phyloP scores from a whole-genome alignment of 352 stramenopile species.

The Phytophthora cryptogea region DNA sequence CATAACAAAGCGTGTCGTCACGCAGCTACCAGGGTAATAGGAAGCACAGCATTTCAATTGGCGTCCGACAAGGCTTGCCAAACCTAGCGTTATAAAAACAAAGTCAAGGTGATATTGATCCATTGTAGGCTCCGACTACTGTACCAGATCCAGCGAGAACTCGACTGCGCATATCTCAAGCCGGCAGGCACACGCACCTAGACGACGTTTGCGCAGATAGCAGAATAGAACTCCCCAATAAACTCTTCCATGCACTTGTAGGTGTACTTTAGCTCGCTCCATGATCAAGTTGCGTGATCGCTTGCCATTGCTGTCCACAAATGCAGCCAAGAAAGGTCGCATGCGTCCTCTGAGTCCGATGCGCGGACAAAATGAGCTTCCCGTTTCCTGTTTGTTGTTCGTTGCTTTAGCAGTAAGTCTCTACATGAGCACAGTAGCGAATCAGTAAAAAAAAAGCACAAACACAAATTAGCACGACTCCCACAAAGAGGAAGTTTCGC shows the following conservation, averaged over 20 bases:
- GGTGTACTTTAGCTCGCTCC: not conserved
- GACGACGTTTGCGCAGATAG: constrained; percentile 1
- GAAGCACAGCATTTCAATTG: not conserved
- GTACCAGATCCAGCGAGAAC: constrained; percentile 2
- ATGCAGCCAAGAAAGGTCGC: constrained; percentile 10
- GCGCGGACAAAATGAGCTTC: not conserved
- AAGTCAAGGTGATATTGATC: constrained; percentile 29
- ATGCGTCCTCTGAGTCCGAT: constrained; percentile 1
- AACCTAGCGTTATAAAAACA: not conserved
- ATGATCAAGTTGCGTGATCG: not conserved
- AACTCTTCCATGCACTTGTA: not conserved
- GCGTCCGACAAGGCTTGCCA: too few relatives aligned
- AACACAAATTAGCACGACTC: constrained; percentile 29
- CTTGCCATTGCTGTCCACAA: constrained; percentile 1
- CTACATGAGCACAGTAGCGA: constrained; percentile 38
- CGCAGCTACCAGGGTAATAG: constrained; percentile 14
- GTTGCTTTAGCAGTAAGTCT: constrained; percentile 25
- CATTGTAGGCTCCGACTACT: constrained; percentile 2
- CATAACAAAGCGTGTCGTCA: constrained; percentile 64
- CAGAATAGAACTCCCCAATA: not conserved
- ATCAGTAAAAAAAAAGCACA: constrained; percentile 25
- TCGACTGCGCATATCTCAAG: not conserved
- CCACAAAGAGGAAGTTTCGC: constrained; percentile 16
- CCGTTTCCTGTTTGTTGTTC: constrained; percentile 26
- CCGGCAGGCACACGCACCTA: constrained; percentile 13